Base-by-base conservation (phyloP, 139 green algal species). In the Pseudopediastrum boryanum region DNA sequence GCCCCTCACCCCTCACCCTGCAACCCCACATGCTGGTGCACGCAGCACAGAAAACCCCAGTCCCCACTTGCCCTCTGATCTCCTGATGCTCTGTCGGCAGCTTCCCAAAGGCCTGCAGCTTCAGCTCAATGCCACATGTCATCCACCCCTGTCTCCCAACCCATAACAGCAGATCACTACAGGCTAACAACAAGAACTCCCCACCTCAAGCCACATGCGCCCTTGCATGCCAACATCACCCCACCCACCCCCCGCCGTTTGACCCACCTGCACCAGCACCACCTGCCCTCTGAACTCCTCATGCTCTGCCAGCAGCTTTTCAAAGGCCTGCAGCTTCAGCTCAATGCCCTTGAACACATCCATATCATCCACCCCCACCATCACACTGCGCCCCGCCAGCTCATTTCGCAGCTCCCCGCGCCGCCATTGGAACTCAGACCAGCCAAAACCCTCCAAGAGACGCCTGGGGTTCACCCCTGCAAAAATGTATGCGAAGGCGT, bases 311-410 rank as follows among this genome's bases (percentile, higher is more conserved):
- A 99, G 86, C n/a, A n/a, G n/a, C n/a, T n/a, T n/a, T n/a, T n/a
- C n/a, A n/a, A 58, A n/a, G 1, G 69, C 79, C 74, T 83, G 67
- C 52, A 93, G 87, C 84, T 93, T 93, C 5, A 93, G 83, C 75
- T 93, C 89, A 54, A 93, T 89, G 23, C 89, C 89, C 84, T 99
- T 99, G 88, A 99, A 99, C 50, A 93, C 74, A 80, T 99, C 96
- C 89, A 98, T 92, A 86, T 99, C 96, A 75, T 99, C 96, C 44
- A 98, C 88, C 9, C 94, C 96, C 44, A 99, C 70, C 69, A 98
- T 78, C 25, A 86, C 85, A n/a, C 52, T 88, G 72, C 71, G 69
- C 2, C 85, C 85, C 33, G 63, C 39, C 50, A 90, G 92, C 87
- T 98, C 88, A 10, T 85, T 85, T 63, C 85, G 44, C 54, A 99